A percentile compares a stretch with the other conserved stretches of the same genome.
These are phyloP conservation scores for Ramularia collo-cygni DNA, from an alignment of 2,329 filamentous ascomycete genomes.

Conservation along the genomic window DNA sequence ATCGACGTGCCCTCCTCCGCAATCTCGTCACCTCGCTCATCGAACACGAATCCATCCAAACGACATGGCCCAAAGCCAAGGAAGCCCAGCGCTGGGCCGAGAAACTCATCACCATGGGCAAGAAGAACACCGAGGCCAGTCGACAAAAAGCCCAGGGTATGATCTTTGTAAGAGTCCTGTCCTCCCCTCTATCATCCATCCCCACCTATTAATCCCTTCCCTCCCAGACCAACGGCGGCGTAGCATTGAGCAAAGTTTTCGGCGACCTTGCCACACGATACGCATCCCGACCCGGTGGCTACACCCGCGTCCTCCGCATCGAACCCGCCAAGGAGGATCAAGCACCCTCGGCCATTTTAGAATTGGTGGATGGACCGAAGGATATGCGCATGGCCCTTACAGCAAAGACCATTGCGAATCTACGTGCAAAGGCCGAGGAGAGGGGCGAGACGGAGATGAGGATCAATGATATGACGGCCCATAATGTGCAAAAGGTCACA, in stretches of 20 bases:
- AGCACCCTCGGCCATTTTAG: slow-evolving; percentile 81
- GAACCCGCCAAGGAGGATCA: slow-evolving; percentile 86
- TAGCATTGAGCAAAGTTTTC: slow-evolving; percentile 79
- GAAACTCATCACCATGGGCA: slow-evolving; percentile 87
- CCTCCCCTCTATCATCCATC: not conserved
- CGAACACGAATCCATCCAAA: slow-evolving; percentile 85
- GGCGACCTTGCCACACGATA: slow-evolving; percentile 76
- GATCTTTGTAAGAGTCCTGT: slow-evolving; percentile 70
- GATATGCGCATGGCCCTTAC: slow-evolving; percentile 95
- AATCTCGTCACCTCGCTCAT: slow-evolving; percentile 95
- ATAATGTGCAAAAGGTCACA: slow-evolving; percentile 80
- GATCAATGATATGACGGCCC: slow-evolving; percentile 63
- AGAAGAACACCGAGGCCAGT: slow-evolving; percentile 82
- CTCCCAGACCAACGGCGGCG: slow-evolving; percentile 56
- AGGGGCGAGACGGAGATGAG: slow-evolving; percentile 45
- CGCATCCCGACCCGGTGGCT: slow-evolving; percentile 71
- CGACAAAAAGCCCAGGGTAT: slow-evolving; percentile 64
- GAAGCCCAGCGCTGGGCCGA: slow-evolving; percentile 91
- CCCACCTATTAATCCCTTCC: not conserved
- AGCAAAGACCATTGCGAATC: slow-evolving; percentile 68
- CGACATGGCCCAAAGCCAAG: slow-evolving; percentile 94
- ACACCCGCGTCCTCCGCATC: slow-evolving; percentile 88
- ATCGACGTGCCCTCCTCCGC: slow-evolving; percentile 85
- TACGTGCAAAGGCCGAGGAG: slow-evolving; percentile 10
- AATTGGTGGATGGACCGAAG: slow-evolving; percentile 87